These are phyloP conservation scores for Leccinum imitatum DNA, from an alignment of 768 basidiomycete genomes.

Conservation along the genomic window DNA sequence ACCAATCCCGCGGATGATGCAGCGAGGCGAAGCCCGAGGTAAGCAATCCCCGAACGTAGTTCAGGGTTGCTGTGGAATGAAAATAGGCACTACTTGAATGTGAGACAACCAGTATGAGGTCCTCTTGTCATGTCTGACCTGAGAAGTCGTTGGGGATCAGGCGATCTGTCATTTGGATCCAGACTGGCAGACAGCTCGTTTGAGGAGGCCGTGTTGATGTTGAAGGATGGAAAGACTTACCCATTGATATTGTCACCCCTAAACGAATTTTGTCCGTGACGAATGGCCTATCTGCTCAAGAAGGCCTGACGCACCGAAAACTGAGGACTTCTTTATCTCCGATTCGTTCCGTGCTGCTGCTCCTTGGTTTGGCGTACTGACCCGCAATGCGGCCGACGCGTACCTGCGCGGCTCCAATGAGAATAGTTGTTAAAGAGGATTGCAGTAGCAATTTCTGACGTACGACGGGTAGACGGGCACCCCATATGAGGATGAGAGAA, in stretches of 20 bases:
- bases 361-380: constrained; percentile 94
- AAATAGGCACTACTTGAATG: constrained; percentile 77
- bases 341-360: constrained; percentile 77
- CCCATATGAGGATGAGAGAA: constrained; percentile 93
- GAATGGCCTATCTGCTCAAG: background rate
- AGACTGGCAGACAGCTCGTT: constrained; percentile 36
- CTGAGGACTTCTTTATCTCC: constrained; percentile 76
- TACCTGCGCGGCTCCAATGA: constrained; percentile 42
- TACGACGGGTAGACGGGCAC: constrained; percentile 90
- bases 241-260: constrained; percentile 98
- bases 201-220: background rate
- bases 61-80: constrained; percentile 90
- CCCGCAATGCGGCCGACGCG: constrained; percentile 92
- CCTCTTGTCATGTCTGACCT: constrained; percentile 40
- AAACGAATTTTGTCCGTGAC: constrained; percentile 6
- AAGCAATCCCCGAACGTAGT: constrained; percentile 86
- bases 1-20: constrained; percentile 90
- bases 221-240: constrained; percentile 36
- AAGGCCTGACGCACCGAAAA: constrained; percentile 63
- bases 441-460: constrained; percentile 24
- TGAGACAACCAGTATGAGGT: constrained; percentile 4
- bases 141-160: constrained; percentile 87
- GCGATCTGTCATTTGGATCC: constrained; percentile 73
- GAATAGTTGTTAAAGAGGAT: constrained; percentile 2
- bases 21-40: constrained; percentile 93